Base-by-base conservation (phyloP, 331 rosid species). In the Acacia pycnantha region DNA sequence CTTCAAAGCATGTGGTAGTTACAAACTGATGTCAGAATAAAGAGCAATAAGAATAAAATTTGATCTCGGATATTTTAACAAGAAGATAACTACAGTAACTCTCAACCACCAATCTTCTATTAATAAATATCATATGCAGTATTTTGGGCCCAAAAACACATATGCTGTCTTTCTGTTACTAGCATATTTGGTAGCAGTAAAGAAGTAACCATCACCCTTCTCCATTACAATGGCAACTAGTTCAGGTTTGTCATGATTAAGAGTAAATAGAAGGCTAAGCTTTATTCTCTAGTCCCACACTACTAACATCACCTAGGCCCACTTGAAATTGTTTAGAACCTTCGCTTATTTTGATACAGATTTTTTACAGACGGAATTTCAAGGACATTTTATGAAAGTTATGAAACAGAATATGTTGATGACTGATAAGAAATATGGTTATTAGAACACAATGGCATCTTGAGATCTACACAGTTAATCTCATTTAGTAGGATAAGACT, bases 11-110 rank as follows among this genome's bases (percentile, higher is more conserved):
- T 82, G 62, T 31, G 24, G 65, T 58, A 24, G 29, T 77, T 68
- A 77, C 19, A 74, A 53, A 77, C 21, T 82, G 77, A 56, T 56
- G 27, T 56, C 62, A 56, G 27, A 21, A 56, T n/a, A n/a, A n/a
- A 56, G 62, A 56, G 27, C 29, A 53, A 21, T 21, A 53, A 21
- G 26, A 53, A 53, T 0, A 53, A 53, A 53, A 18, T 53, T 53
- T 56, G 13, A n/a, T 56, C 62, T 26, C 4, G 13, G 62, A n/a
- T 22, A 56, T 56, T 56, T 56, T 21, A 29, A 9, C 59, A 21
- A 54, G 24, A 19, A 54, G 62, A 56, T 21, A n/a, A 51, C 59
- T 18, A 51, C 4, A n/a, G 29, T 56, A 56, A 21, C 8, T n/a
- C 27, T 56, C 26, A 19, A 8, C 62, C 62, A 21, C 62, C 27